Evolutionary conservation across 2,329 filamentous ascomycete genomes (phyloP), one percentile per base, ranked within the genome.

Genomic region (Balansia obtecta): DNA sequence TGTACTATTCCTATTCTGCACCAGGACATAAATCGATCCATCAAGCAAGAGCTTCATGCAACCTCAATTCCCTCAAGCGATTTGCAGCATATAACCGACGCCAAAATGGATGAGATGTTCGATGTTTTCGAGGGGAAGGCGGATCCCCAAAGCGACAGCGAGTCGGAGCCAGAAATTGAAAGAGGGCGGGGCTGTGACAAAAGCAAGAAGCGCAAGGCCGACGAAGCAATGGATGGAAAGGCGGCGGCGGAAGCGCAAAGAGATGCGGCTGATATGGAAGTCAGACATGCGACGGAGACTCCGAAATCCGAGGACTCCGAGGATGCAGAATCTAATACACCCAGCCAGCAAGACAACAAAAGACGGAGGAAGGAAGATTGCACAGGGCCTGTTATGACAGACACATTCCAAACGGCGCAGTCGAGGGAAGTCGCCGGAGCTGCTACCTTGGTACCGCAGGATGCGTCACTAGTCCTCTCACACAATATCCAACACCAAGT

Each of bases 401-500:
- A 98, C 70, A 82, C 85, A 12, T 98, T 98, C 66, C 83, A 97
- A 71, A 97, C 93, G 12, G 90, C 93, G 63, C 83, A 95, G 69
- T 94, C 90, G 55, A 79, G 91, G 74, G 88, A 97, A 68, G 79
- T 98, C 39, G 88, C 86, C 20, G 85, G 84, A 27, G 85, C 88
- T 6, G 81, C 83, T 33, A 89, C 87, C 9, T 75, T 82, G 50
- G 71, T 77, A 15, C 57, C 75, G 73, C 65, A 80, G 56, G 85
- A 89, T 30, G 74, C 81, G 45, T 80, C 85, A 6, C 80, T 98
- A 30, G 84, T 95, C 20, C 71, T 98, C 48, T 91, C 88, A 45
- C 94, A 98, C 72, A 95, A 98, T 71, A 95, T 98, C 60, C 90
- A 95, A 68, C 93, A 98, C 74, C 91, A 98, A 70, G 93, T 97